A percentile compares a stretch with the other conserved stretches of the same genome.
Evolutionary conservation across 1,139 yeast genomes (phyloP).

Genomic region (Sugiyamaella grinbergsii): DNA sequence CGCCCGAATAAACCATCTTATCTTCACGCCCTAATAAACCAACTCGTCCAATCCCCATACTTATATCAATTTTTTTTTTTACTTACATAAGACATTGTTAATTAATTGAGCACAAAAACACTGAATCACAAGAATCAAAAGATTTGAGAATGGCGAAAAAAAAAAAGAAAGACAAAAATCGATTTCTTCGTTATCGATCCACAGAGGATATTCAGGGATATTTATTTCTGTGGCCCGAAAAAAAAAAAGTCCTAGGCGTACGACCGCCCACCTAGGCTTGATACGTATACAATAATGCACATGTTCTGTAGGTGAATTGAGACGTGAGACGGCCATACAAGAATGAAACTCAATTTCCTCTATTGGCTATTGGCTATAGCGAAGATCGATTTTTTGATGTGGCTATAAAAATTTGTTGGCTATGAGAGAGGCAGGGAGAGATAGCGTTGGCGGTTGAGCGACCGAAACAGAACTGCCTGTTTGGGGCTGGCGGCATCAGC

Average conservation of each 20-base stretch:
- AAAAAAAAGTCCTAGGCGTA: conserved; percentile 2
- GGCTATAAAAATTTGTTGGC: no score
- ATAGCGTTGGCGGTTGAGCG: no score
- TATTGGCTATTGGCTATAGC: background rate
- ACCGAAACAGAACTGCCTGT: no score
- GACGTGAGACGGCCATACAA: no score
- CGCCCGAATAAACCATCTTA: no score
- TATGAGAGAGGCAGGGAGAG: no score
- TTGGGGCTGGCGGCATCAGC: no score
- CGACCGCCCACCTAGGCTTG: no score
- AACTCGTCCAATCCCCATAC: conserved; percentile 1
- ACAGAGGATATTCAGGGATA: conserved; percentile 12
- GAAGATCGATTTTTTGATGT: no score
- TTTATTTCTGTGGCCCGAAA: conserved; percentile 7
- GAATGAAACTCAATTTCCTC: background rate
- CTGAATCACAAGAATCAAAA: background rate
- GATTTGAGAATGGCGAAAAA: background rate
- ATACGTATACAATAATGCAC: no score
- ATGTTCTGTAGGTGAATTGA: no score
- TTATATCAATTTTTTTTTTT: background rate
- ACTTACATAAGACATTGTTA: conserved; percentile 32
- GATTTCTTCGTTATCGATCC: background rate
- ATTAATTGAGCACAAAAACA: no score
- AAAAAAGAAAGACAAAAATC: conserved; percentile 1
- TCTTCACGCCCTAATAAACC: background rate